These are phyloP conservation scores for Coemansia brasiliensis DNA, from an alignment of 192 early-diverging fungal genomes.

Conservation along the genomic window DNA sequence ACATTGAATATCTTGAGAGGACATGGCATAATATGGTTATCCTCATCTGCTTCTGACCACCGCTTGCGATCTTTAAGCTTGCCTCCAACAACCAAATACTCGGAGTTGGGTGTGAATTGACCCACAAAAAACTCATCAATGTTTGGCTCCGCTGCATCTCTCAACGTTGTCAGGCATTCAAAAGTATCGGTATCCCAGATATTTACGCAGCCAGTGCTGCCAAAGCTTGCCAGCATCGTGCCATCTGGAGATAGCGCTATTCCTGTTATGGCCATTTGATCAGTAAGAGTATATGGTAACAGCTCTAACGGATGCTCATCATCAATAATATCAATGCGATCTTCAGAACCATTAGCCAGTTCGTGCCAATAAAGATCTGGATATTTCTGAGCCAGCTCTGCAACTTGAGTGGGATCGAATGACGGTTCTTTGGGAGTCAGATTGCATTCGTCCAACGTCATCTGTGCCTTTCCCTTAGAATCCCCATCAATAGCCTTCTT, in stretches of 20 bases:
- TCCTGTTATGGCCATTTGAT: conserved; percentile 80
- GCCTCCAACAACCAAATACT: conserved; percentile 75
- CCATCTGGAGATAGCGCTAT: conserved; percentile 86
- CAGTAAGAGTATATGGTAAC: conserved; percentile 65
- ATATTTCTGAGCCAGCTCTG: conserved; percentile 57
- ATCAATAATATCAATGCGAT: conserved; percentile 61
- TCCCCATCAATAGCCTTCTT: conserved; percentile 31
- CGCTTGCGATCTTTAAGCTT: conserved; percentile 86
- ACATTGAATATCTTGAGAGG: conserved; percentile 91
- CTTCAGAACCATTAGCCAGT: conserved; percentile 2
- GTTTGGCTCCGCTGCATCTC: conserved; percentile 72
- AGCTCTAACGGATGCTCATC: conserved; percentile 68
- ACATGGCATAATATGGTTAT: conserved; percentile 93
- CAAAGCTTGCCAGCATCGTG: conserved; percentile 82
- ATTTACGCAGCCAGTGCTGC: conserved; percentile 69
- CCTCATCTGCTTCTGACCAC: conserved; percentile 88
- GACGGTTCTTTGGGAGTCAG: conserved; percentile 17
- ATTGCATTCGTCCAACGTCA: conserved; percentile 44
- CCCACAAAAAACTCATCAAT: conserved; percentile 94
- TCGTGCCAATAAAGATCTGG: conserved; percentile 56
- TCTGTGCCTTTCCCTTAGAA: conserved; percentile 46
- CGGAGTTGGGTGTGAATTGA: conserved; percentile 68
- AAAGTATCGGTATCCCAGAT: conserved; percentile 85
- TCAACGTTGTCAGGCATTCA: conserved; percentile 64
- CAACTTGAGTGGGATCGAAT: conserved; percentile 58